A percentile compares a stretch with the other conserved stretches of the same genome.
phyloP scores from a whole-genome alignment of 2,329 filamentous ascomycete genomes.

The Curvularia verruculosa region DNA sequence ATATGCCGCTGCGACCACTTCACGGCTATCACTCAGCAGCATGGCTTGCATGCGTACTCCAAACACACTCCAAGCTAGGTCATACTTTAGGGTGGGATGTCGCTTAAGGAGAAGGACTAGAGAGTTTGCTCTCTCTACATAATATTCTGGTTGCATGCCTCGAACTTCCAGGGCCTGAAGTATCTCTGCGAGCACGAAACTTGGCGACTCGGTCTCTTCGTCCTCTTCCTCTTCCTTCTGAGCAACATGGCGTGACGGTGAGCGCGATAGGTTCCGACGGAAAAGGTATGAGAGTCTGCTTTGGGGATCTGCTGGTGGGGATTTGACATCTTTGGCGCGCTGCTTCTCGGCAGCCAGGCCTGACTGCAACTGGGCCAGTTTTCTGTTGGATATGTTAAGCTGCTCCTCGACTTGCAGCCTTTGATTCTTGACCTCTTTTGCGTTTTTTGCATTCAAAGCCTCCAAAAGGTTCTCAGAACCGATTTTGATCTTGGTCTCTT shows the following conservation, averaged over 20 bases:
- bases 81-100: conserved; percentile 92
- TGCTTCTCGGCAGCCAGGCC: conserved; percentile 66
- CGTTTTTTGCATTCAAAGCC: conserved; percentile 90
- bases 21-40: conserved; percentile 92
- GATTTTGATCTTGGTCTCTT: conserved; percentile 97
- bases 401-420: conserved; percentile 72
- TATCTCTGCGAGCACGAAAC: conserved; percentile 86
- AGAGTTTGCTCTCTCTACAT: conserved; percentile 88
- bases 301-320: conserved; percentile 53
- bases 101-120: conserved; percentile 96
- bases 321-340: conserved; percentile 61
- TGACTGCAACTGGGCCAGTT: conserved; percentile 64
- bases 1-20: conserved; percentile 94
- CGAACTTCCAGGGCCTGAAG: conserved; percentile 87
- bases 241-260: conserved; percentile 54
- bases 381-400: conserved; percentile 83
- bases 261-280: conserved; percentile 60
- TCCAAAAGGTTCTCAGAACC: conserved; percentile 98
- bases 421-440: conserved; percentile 85
- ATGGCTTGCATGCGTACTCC: conserved; percentile 92
- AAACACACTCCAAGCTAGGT: conserved; percentile 94
- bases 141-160: conserved; percentile 90
- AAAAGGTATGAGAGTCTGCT: conserved; percentile 65
- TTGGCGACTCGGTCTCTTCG: conserved; percentile 79
- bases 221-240: conserved; percentile 69